phyloP scores from a whole-genome alignment of 768 basidiomycete genomes.

The Candolleomyces aberdarensis region DNA sequence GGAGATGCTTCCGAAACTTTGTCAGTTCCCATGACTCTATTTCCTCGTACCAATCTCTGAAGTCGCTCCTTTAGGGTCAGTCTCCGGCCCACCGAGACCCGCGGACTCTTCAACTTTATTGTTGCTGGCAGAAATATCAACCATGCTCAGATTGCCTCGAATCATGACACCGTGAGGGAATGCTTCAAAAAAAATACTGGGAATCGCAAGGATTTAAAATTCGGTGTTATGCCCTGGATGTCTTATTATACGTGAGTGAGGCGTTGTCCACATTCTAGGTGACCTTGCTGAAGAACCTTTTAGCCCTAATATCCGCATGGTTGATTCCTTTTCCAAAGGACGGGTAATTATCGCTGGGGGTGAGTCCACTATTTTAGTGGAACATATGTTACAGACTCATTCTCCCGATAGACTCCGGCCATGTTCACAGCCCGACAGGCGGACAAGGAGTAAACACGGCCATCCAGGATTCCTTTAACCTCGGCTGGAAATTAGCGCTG shows the following conservation, averaged over 20 bases:
- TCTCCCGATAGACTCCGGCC: conserved; percentile 24
- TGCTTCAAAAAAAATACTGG: conserved; percentile 19
- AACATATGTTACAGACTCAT: not conserved
- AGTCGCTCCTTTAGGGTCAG: conserved; percentile 9
- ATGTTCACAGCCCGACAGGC: conserved; percentile 31
- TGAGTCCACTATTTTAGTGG: conserved; percentile 8
- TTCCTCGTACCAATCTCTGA: not conserved
- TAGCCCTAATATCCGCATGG: conserved; percentile 46
- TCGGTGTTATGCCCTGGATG: conserved; percentile 25
- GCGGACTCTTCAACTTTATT: conserved; percentile 21
- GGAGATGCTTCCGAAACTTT: conserved; percentile 32
- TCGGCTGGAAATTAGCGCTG: conserved; percentile 32
- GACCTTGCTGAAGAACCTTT: not conserved
- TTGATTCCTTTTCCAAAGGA: conserved; percentile 34
- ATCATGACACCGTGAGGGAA: conserved; percentile 10
- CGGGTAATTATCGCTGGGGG: conserved; percentile 45
- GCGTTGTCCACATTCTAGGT: not conserved
- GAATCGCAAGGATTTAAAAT: conserved; percentile 26
- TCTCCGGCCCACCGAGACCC: conserved; percentile 18
- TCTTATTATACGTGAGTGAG: conserved; percentile 12
- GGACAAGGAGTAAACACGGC: conserved; percentile 31
- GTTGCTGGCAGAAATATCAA: conserved; percentile 17
- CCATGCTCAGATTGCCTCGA: conserved; percentile 13
- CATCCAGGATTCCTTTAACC: conserved; percentile 30
- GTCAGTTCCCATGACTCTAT: conserved; percentile 17